A percentile compares a stretch with the other conserved stretches of the same genome.
These are phyloP conservation scores for Suillus lakei DNA, from an alignment of 768 basidiomycete genomes.

Conservation along the genomic window DNA sequence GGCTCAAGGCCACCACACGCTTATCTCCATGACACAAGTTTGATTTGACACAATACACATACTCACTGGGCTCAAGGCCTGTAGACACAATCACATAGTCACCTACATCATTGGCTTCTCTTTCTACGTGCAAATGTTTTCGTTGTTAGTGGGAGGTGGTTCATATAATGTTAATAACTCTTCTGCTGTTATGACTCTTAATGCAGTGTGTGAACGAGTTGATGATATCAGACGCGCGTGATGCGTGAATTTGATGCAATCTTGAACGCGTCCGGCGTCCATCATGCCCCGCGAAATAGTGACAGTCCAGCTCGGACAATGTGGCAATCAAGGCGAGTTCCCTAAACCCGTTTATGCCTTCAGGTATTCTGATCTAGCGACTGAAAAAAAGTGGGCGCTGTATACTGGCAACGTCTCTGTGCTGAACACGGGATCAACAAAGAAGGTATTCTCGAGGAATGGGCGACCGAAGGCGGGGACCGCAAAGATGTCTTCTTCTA, in stretches of 20 bases:
- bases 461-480: conserved; percentile 94
- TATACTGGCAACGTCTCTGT: conserved; percentile 98
- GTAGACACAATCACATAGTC: conserved; percentile 30
- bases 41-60: conserved; percentile 20
- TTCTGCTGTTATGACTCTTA: conserved; percentile 14
- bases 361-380: conserved; percentile 10
- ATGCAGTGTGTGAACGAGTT: not conserved
- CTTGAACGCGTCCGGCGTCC: conserved; percentile 21
- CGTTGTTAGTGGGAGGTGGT: conserved; percentile 22
- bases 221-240: conserved; percentile 1
- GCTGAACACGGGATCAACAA: conserved; percentile 98
- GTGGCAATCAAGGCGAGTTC: conserved; percentile 85
- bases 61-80: conserved; percentile 42
- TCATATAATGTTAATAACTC: conserved; percentile 23
- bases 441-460: conserved; percentile 95
- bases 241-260: conserved; percentile 17
- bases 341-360: conserved; percentile 14
- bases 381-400: conserved; percentile 78
- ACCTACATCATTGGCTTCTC: conserved; percentile 23
- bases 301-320: conserved; percentile 87
- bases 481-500: conserved; percentile 99
- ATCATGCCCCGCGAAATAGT: conserved; percentile 85
- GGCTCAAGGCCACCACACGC: conserved; percentile 35
- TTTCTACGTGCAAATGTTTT: conserved; percentile 12
- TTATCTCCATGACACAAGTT: conserved; percentile 10